phyloP scores from a whole-genome alignment of 1,139 yeast genomes.

The Kodamaea sp. region DNA sequence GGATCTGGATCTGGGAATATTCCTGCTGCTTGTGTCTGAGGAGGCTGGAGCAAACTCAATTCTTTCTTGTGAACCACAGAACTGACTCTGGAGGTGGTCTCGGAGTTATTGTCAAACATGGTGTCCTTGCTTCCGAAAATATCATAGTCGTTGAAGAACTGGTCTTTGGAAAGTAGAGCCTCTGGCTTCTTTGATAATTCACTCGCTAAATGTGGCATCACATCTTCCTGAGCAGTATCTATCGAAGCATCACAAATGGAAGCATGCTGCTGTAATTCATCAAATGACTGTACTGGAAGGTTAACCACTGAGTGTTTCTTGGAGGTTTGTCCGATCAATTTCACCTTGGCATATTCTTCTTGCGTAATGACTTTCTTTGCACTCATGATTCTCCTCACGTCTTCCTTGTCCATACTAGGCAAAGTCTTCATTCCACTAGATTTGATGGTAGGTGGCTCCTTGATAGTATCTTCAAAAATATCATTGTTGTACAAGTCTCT shows the following conservation, averaged over 20 bases:
- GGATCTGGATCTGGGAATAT: slow-evolving; percentile 41
- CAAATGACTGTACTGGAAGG: slow-evolving; percentile 28
- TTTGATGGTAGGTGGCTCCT: slow-evolving; percentile 38
- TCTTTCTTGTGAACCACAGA: slow-evolving; percentile 17
- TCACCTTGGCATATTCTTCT: slow-evolving; percentile 43
- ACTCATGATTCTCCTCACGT: slow-evolving; percentile 42
- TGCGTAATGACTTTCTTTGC: slow-evolving; percentile 44
- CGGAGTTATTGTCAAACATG: slow-evolving; percentile 13
- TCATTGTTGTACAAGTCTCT: slow-evolving; percentile 43
- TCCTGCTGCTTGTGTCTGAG: slow-evolving; percentile 3
- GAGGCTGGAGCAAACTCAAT: slow-evolving; percentile 2
- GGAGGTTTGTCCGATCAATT: slow-evolving; percentile 29
- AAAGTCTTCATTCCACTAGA: slow-evolving; percentile 45
- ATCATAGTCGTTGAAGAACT: slow-evolving; percentile 38
- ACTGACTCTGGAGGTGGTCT: slow-evolving; percentile 15
- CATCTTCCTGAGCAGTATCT: slow-evolving; percentile 21
- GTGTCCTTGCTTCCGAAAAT: slow-evolving; percentile 14
- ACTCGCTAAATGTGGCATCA: slow-evolving; percentile 34
- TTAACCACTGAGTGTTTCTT: slow-evolving; percentile 35
- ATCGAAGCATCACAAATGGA: slow-evolving; percentile 39
- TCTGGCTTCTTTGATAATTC: slow-evolving; percentile 39
- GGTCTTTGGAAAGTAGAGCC: slow-evolving; percentile 36
- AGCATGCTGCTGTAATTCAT: slow-evolving; percentile 41
- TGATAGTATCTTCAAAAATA: slow-evolving; percentile 39
- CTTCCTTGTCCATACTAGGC: slow-evolving; percentile 52